Evolutionary conservation across 2,329 filamentous ascomycete species (phyloP), one percentile per base, ranked within the genome.

Genomic region (Hypoxylon sp.): DNA sequence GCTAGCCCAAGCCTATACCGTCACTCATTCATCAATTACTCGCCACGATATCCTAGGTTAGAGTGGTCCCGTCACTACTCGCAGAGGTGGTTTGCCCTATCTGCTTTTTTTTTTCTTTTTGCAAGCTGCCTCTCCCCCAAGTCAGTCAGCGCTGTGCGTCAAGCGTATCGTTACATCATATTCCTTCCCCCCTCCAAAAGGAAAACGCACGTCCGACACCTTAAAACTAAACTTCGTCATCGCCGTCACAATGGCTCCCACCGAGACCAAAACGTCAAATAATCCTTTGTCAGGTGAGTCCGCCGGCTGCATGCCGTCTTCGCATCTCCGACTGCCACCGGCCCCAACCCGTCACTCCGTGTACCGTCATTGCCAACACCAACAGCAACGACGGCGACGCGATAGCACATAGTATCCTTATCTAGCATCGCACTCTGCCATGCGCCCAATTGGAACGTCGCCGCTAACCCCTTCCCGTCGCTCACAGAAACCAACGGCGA

Each of bases 401-500:
- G 13, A 60, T 57, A 26, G 15, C 40, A 27, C 8, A 31, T 38
- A 37, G 23, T 41, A 26, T 23, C 17, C 20, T 10, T 55, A 31
- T 15, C 8, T 15, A 9, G 31, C 27, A 47, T n/a, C 48, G 26
- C 21, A 33, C 47, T 35, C 52, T 52, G 40, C 27, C 26, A 60
- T 59, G 58, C 48, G 61, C 49, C 59, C 58, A 62, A 57, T 59
- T 62, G 58, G 48, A n/a, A 60, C 57, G 58, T 62, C 55, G 53
- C 60, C 48, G 65, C 70, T 72, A 65, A 70, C 50, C 6, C 56
- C 55, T 61, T 26, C 50, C 60, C 56, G 56, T 60, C 60, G 40
- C 51, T 58, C 52, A 66, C 27, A 82, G 79, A 78, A 64, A 69
- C 74, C 59, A 72, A 74, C 65, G 67, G 77, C 65, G 79, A 80